phyloP scores from a whole-genome alignment of 2,329 filamentous ascomycete genomes.

The Venturia pyrina region DNA sequence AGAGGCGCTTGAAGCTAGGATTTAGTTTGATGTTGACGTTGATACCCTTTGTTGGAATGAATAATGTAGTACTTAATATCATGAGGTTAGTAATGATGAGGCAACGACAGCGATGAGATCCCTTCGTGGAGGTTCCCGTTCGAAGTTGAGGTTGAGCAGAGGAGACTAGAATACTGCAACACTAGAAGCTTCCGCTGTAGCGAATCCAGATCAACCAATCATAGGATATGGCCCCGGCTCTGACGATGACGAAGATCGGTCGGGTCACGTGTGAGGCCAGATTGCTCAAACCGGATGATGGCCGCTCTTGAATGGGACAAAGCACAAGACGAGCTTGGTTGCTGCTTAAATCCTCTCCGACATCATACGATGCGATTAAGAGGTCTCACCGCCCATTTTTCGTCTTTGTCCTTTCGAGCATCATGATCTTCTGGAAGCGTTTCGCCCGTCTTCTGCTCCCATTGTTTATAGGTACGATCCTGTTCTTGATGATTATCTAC shows the following conservation, averaged over 20 bases:
- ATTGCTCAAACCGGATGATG: not conserved
- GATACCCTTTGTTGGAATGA: not conserved
- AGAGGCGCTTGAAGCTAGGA: not conserved
- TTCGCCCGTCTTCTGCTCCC: not conserved
- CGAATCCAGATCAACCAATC: not conserved
- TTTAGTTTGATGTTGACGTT: not conserved
- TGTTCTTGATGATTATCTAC: not conserved
- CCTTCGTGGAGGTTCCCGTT: too few relatives aligned
- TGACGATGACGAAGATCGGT: not conserved
- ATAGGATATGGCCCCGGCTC: too few relatives aligned
- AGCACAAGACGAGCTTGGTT: not conserved
- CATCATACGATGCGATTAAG: not conserved
- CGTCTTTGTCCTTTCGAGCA: not conserved
- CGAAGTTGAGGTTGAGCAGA: too few relatives aligned
- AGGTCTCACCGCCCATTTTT: not conserved
- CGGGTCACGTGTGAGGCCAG: not conserved
- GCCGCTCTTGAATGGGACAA: not conserved
- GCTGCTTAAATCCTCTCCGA: not conserved
- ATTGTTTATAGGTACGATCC: not conserved
- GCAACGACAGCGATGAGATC: not conserved
- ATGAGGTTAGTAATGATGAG: not conserved
- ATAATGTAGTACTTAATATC: not conserved
- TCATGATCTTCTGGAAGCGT: conserved; percentile 4
- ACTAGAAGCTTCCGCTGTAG: too few relatives aligned
- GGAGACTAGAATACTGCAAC: too few relatives aligned